phyloP scores from a whole-genome alignment of 345 rosid species.

The Bruguiera parviflora region DNA sequence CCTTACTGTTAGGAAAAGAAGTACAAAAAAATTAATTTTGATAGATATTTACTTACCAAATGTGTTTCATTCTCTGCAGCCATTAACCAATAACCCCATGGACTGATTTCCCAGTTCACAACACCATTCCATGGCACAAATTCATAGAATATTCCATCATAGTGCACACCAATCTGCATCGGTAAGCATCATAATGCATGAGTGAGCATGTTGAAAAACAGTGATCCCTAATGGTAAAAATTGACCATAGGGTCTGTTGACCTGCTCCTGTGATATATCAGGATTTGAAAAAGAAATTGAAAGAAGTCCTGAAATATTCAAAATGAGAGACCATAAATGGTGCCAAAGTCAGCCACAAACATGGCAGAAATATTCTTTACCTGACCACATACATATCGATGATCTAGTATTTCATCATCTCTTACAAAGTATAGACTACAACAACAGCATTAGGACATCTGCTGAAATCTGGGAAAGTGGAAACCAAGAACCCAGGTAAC shows the following conservation, averaged over 20 bases:
- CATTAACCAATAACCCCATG: constrained; percentile 85
- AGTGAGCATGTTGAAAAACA: background rate
- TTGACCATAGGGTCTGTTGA: background rate
- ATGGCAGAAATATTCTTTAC: background rate
- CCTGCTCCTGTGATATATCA: background rate
- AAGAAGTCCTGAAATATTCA: background rate
- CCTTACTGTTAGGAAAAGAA: background rate
- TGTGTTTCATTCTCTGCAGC: constrained; percentile 70
- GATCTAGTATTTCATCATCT: background rate
- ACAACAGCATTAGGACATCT: background rate
- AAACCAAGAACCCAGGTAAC: background rate
- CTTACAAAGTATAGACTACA: background rate
- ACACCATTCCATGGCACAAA: constrained; percentile 92
- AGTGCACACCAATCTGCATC: constrained; percentile 87
- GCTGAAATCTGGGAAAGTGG: background rate
- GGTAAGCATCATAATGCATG: background rate
- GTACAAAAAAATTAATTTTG: background rate
- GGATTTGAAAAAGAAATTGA: background rate
- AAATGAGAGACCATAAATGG: background rate
- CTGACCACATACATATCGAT: no score
- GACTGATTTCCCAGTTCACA: constrained; percentile 69
- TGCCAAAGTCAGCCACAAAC: constrained; percentile 4
- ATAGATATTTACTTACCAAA: constrained; percentile 40
- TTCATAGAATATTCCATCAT: constrained; percentile 72
- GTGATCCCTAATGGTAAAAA: background rate